Evolutionary conservation across 1,284 basidiomycete species (phyloP).

Genomic region (Grifola frondosa): DNA sequence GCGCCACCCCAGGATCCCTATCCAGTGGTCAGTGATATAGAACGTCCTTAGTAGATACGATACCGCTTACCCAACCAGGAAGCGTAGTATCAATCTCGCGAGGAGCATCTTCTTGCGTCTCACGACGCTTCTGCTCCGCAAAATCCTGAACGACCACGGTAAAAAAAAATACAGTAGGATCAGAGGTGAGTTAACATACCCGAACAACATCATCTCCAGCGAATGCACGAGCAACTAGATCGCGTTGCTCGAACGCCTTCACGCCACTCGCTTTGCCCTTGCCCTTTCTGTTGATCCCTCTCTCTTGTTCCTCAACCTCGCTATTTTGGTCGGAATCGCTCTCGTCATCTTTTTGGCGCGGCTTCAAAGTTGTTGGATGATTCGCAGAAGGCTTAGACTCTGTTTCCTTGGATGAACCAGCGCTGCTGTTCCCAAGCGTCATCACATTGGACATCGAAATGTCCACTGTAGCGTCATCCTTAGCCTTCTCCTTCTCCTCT

Average conservation of each 20-base stretch:
- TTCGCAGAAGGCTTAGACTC: conserved; percentile 4
- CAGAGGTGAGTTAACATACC: conserved; percentile 54
- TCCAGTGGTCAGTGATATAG: background rate
- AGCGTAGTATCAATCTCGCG: conserved; percentile 84
- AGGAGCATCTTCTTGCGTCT: conserved; percentile 84
- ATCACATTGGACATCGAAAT: conserved; percentile 63
- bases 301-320: conserved; percentile 69
- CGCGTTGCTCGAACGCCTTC: conserved; percentile 79
- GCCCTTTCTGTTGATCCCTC: conserved; percentile 43
- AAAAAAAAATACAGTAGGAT: background rate
- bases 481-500: conserved; percentile 54
- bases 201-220: conserved; percentile 94
- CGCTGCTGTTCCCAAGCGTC: conserved; percentile 30
- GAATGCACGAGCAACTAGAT: conserved; percentile 92
- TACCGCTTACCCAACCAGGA: conserved; percentile 90
- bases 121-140: conserved; percentile 75
- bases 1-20: conserved; percentile 92
- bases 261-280: conserved; percentile 43
- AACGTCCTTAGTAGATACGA: background rate
- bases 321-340: conserved; percentile 59
- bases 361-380: conserved; percentile 10
- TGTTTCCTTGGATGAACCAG: conserved; percentile 16
- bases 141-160: conserved; percentile 68
- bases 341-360: conserved; percentile 30
- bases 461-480: conserved; percentile 77